phyloP scores from a whole-genome alignment of 129 eudicot genomes.

The Erigeron canadensis region DNA sequence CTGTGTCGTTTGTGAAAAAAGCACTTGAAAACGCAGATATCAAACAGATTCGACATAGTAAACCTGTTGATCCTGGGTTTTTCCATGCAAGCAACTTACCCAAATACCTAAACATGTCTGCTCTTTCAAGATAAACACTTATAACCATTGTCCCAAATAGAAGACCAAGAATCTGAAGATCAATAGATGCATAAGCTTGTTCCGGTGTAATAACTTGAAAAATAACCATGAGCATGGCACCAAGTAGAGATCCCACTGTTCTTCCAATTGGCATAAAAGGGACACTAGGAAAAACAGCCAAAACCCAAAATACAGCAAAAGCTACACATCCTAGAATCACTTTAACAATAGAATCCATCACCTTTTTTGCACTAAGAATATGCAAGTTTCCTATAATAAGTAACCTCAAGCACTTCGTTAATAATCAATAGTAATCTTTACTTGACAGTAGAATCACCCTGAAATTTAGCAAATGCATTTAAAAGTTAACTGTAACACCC shows the following conservation, averaged over 20 bases:
- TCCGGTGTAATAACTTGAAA: slow-evolving; percentile 77
- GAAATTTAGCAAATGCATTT: background rate
- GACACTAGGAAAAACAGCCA: slow-evolving; percentile 90
- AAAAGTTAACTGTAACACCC: no score
- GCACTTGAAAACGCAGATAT: slow-evolving; percentile 86
- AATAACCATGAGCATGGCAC: slow-evolving; percentile 91
- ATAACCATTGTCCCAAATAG: slow-evolving; percentile 97
- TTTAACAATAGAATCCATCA: slow-evolving; percentile 72
- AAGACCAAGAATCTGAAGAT: slow-evolving; percentile 87
- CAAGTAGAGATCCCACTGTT: slow-evolving; percentile 90
- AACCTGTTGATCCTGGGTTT: slow-evolving; percentile 75
- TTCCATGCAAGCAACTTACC: slow-evolving; percentile 69
- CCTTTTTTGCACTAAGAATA: slow-evolving; percentile 45
- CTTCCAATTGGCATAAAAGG: slow-evolving; percentile 88
- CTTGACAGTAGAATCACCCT: slow-evolving; percentile 21
- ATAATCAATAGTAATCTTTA: background rate
- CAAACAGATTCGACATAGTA: slow-evolving; percentile 72
- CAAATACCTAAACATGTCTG: slow-evolving; percentile 83
- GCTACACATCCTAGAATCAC: slow-evolving; percentile 80
- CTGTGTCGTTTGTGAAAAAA: slow-evolving; percentile 84
- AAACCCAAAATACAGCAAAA: slow-evolving; percentile 78
- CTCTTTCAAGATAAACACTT: slow-evolving; percentile 88
- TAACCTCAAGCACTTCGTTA: background rate
- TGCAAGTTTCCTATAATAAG: background rate
- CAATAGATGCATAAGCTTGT: slow-evolving; percentile 89